Conservation (phyloP, 176 grass and related monocot species). For the Carex kokanica region DNA sequence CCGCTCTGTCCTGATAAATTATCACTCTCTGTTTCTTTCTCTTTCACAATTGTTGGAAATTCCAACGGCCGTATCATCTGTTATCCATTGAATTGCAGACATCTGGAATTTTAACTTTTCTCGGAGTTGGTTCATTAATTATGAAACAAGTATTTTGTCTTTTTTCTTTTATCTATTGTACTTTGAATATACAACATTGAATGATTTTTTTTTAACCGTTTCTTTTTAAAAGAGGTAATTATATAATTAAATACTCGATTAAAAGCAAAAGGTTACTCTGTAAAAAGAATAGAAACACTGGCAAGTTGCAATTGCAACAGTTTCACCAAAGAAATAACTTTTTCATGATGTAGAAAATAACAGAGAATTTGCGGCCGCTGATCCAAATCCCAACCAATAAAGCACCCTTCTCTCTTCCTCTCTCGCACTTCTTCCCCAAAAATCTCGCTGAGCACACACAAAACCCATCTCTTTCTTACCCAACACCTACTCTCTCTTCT, state of each 20-base stretch:
- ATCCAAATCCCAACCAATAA: constrained; percentile 23
- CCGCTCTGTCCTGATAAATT: constrained; percentile 25
- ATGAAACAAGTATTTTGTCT: neutral
- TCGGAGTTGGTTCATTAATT: neutral
- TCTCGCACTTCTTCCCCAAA: neutral
- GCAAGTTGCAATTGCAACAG: too few relatives aligned
- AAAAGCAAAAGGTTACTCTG: too few relatives aligned
- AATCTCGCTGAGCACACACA: neutral
- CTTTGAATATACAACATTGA: too few relatives aligned
- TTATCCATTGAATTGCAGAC: neutral
- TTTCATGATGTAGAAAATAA: neutral
- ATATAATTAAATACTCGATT: too few relatives aligned
- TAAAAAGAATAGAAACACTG: too few relatives aligned
- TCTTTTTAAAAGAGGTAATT: too few relatives aligned
- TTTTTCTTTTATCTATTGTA: neutral
- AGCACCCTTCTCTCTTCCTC: neutral
- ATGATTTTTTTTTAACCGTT: too few relatives aligned
- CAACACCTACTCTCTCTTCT: constrained; percentile 20
- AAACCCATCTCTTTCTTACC: constrained; percentile 27
- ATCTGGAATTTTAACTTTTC: neutral
- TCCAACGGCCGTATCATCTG: neutral
- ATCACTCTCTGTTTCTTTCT: constrained; percentile 20
- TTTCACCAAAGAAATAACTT: neutral
- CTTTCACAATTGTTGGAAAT: constrained; percentile 5
- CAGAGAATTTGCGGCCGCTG: constrained; percentile 1